A percentile compares a stretch with the other conserved stretches of the same genome.
Evolutionary conservation across 2,329 filamentous ascomycete genomes (phyloP).

Genomic region (Monosporascus sp.): DNA sequence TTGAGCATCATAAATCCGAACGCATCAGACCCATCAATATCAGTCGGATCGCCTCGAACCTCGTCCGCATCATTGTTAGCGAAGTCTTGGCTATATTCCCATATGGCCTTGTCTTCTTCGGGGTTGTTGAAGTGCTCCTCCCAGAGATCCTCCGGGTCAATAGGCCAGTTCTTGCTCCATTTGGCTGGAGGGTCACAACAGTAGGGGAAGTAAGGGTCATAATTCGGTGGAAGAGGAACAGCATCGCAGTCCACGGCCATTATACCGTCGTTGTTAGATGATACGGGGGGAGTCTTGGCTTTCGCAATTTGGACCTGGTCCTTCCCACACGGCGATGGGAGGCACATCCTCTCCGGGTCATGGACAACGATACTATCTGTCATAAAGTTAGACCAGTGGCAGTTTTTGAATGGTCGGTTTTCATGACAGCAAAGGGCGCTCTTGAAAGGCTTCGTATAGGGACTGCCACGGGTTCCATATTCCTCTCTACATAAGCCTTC

Average conservation of each 20-base stretch:
- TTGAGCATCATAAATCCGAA: conserved; percentile 29
- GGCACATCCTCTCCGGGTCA: too few species aligned
- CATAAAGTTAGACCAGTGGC: too few species aligned
- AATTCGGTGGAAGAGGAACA: not conserved
- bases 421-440: too few species aligned
- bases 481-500: too few species aligned
- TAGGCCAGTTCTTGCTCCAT: conserved; percentile 20
- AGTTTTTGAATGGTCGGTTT: too few species aligned
- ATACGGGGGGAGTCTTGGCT: too few species aligned
- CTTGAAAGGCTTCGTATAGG: too few species aligned
- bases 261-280: too few species aligned
- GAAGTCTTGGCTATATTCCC: conserved; percentile 13
- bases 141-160: conserved; percentile 21
- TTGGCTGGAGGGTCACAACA: conserved; percentile 5
- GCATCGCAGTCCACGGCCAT: conserved; percentile 7
- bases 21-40: conserved; percentile 16
- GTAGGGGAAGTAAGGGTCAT: not conserved
- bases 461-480: too few species aligned
- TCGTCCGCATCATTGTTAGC: conserved; percentile 17
- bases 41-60: conserved; percentile 8
- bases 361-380: too few species aligned
- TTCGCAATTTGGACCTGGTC: too few species aligned
- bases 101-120: conserved; percentile 15
- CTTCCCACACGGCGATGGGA: too few species aligned
- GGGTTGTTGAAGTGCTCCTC: conserved; percentile 7